Evolutionary conservation across 2,329 filamentous ascomycete species (phyloP).

Genomic region (Chaetomiaceae sp.): DNA sequence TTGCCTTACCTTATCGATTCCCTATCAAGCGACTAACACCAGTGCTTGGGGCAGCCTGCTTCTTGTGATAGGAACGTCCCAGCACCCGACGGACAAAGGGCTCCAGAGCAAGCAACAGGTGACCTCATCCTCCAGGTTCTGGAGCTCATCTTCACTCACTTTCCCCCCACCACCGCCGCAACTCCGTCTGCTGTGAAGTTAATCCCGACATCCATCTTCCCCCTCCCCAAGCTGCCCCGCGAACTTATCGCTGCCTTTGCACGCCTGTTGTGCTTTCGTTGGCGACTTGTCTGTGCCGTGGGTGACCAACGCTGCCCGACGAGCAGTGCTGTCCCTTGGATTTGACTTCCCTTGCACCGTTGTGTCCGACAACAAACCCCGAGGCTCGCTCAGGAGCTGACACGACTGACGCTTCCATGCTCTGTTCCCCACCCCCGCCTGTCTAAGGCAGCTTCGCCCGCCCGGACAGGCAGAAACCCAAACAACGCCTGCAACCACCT

Average conservation of each 20-base stretch:
- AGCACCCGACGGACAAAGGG: slow-evolving; percentile 11
- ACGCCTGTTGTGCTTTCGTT: neutral
- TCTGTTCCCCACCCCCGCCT: slow-evolving; percentile 17
- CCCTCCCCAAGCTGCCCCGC: neutral
- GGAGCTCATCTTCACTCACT: neutral
- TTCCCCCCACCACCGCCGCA: neutral
- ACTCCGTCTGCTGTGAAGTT: neutral
- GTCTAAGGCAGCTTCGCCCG: slow-evolving; percentile 18
- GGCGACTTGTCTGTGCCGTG: too few relatives aligned
- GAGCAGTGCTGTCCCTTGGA: neutral
- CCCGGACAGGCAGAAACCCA: slow-evolving; percentile 21
- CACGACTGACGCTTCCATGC: slow-evolving; percentile 14
- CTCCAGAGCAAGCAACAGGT: slow-evolving; percentile 10
- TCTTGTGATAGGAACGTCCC: too few relatives aligned
- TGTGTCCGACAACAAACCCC: slow-evolving; percentile 1
- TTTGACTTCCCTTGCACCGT: neutral
- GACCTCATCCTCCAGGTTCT: slow-evolving; percentile 12
- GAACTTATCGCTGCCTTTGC: neutral
- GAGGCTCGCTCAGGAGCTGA: slow-evolving; percentile 16
- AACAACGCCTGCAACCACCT: slow-evolving; percentile 11
- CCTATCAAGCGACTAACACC: slow-evolving; percentile 16
- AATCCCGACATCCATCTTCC: neutral
- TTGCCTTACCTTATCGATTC: too few relatives aligned
- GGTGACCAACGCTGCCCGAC: neutral
- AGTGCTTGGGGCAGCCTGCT: slow-evolving; percentile 1